A percentile compares a stretch with the other conserved stretches of the same genome.
Conservation (phyloP, 805 yeast genomes). For the Wickerhamiella spandovensis region DNA sequence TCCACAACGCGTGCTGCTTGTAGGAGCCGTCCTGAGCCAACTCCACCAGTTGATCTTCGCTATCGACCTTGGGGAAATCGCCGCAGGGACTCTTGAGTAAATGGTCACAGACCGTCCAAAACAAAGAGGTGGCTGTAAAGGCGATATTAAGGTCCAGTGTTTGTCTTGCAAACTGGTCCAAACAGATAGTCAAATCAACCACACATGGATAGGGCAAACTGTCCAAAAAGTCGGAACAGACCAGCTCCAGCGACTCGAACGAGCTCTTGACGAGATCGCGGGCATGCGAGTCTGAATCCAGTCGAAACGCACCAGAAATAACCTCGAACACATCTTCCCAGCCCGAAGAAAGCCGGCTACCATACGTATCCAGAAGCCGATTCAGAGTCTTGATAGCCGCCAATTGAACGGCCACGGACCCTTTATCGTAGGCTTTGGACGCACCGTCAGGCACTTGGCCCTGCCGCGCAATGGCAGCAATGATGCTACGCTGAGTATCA, state of each 20-base stretch:
- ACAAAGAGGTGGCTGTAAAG: constrained; percentile 80
- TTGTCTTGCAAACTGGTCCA: constrained; percentile 62
- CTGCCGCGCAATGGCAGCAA: constrained; percentile 1
- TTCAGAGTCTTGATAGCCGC: constrained; percentile 50
- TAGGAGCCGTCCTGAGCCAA: constrained; percentile 11
- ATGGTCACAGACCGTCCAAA: constrained; percentile 83
- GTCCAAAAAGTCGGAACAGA: constrained; percentile 73
- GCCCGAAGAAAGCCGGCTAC: constrained; percentile 42
- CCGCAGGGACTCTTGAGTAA: constrained; percentile 19
- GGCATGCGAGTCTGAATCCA: not conserved
- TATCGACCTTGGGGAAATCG: not conserved
- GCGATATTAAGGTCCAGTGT: constrained; percentile 68
- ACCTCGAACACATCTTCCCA: constrained; percentile 67
- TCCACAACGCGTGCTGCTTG: constrained; percentile 37
- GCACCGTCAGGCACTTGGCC: not conserved
- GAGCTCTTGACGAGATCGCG: constrained; percentile 43
- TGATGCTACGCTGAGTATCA: not conserved
- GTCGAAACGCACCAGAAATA: constrained; percentile 23
- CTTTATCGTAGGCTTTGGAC: constrained; percentile 29
- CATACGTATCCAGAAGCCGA: constrained; percentile 66
- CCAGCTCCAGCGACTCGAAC: constrained; percentile 69
- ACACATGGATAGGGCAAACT: constrained; percentile 56
- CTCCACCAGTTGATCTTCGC: constrained; percentile 18
- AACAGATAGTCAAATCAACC: constrained; percentile 52
- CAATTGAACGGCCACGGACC: constrained; percentile 52